Evolutionary conservation across 2,329 filamentous ascomycete species (phyloP), one percentile per base, ranked within the genome.

Genomic region (Xylaria sp.): DNA sequence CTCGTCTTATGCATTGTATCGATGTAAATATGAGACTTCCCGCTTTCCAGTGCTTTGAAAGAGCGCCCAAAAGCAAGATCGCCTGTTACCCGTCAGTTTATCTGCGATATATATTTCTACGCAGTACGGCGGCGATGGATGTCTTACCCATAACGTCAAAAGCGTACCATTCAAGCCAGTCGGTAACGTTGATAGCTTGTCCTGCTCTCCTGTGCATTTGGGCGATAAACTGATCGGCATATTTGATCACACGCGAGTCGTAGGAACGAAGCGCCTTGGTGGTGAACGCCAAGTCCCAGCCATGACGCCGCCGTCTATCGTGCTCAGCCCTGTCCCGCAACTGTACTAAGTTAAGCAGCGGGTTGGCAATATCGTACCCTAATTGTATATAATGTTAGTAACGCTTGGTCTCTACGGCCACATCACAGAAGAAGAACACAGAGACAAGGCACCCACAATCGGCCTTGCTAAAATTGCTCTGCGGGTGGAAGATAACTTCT

Each of bases 121-220:
- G 1, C 9, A 31, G 51, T 18, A 23, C n/a, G 20, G n/a, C 23
- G 3, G 5, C 13, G 23, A 25, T n/a, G 6, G 60, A 43, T 48
- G n/a, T 41, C 66, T 67, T 59, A 73, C 70, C 72, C 72, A 73
- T 72, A 6, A 72, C 68, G 60, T 73, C 72, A 54, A 73, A 73
- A 9, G 66, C 62, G 43, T 62, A 73, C 72, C 68, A 71, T 48
- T 71, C 63, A 18, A 73, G 63, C 70, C 70, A 72, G 25, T 69
- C 49, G 1, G 70, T 70, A 9, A 69, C 39, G 48, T 73, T 70
- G 33, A 71, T 56, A 15, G 51, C 43, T 33, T 67, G 61, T 2
- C 72, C 72, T 23, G n/a, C 41, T 57, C 62, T 61, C 58, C 55
- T 41, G 25, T 66, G 51, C 61, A 72, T 68, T 43, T 71, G 68